phyloP scores from a whole-genome alignment of 192 early-diverging fungal genomes.

The Umbelopsis ramanniana region DNA sequence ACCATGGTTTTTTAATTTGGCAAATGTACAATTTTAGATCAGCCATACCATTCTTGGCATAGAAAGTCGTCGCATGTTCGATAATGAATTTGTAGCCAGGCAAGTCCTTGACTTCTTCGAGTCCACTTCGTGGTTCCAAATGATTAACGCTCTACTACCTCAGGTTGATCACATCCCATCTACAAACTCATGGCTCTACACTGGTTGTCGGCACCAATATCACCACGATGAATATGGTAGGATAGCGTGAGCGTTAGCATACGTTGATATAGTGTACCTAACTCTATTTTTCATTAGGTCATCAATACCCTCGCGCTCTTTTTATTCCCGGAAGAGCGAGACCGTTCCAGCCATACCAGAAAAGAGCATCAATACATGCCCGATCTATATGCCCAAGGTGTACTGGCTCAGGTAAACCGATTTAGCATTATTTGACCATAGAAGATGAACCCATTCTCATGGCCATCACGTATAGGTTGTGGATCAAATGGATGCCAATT shows the following conservation, averaged over 20 bases:
- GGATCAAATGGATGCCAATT: conserved; percentile 34
- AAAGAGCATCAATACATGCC: conserved; percentile 56
- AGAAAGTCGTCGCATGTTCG: conserved; percentile 47
- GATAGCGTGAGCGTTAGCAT: not conserved
- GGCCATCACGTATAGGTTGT: conserved; percentile 27
- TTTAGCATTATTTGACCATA: conserved; percentile 23
- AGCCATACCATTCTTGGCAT: conserved; percentile 51
- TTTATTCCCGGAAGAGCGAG: conserved; percentile 50
- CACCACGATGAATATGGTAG: conserved; percentile 60
- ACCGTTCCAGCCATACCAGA: conserved; percentile 54
- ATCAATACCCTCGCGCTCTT: conserved; percentile 59
- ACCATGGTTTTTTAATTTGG: not conserved
- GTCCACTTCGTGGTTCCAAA: not conserved
- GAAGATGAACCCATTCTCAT: not conserved
- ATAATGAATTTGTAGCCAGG: conserved; percentile 45
- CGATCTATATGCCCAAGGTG: conserved; percentile 53
- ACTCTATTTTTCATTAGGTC: conserved; percentile 26
- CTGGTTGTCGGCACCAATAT: conserved; percentile 54
- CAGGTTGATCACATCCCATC: conserved; percentile 55
- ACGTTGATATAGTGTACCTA: too few species aligned
- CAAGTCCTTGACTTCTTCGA: not conserved
- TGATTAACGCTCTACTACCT: not conserved
- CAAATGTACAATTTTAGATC: conserved; percentile 35
- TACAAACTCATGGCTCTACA: conserved; percentile 54
- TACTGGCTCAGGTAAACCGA: conserved; percentile 36